A percentile compares a stretch with the other conserved stretches of the same genome.
phyloP scores from a whole-genome alignment of 768 basidiomycete species.

The Roridomyces roridus region DNA sequence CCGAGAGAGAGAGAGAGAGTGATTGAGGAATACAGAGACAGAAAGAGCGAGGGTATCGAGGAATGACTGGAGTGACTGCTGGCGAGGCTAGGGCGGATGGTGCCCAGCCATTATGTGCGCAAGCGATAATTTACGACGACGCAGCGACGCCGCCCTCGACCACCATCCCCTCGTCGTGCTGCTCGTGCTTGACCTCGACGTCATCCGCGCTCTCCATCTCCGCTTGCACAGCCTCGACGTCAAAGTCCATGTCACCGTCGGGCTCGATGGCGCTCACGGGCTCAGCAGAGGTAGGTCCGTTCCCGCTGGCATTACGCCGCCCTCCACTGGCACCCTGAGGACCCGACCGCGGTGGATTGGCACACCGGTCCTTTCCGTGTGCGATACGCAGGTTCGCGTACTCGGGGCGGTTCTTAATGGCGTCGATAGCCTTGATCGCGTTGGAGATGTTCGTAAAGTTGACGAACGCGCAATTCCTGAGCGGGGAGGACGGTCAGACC shows the following conservation, averaged over 20 bases:
- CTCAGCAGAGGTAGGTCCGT: conserved; percentile 36
- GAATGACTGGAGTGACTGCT: conserved; percentile 18
- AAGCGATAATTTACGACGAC: conserved; percentile 22
- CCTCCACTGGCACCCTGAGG: conserved; percentile 69
- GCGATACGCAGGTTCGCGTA: conserved; percentile 89
- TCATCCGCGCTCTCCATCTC: conserved; percentile 38
- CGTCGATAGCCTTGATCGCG: conserved; percentile 96
- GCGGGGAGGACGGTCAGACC: not conserved
- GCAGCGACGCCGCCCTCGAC: conserved; percentile 8
- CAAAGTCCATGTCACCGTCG: conserved; percentile 39
- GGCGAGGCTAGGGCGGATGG: not conserved
- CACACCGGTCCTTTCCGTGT: conserved; percentile 95
- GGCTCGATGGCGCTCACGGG: conserved; percentile 43
- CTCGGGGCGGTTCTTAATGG: conserved; percentile 88
- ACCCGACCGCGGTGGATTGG: conserved; percentile 87
- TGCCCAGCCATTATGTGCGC: not conserved
- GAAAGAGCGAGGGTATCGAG: conserved; percentile 19
- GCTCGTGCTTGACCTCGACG: conserved; percentile 12
- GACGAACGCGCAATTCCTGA: conserved; percentile 92
- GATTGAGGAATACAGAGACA: conserved; percentile 1
- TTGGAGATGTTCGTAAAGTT: conserved; percentile 95
- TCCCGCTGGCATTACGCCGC: conserved; percentile 49
- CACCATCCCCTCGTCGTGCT: conserved; percentile 6
- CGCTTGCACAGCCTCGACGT: conserved; percentile 39
- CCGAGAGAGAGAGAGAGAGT: conserved; percentile 3